Evolutionary conservation across 2,329 filamentous ascomycete genomes (phyloP), one percentile per base, ranked within the genome.

Genomic region (Pyricularia grisea): DNA sequence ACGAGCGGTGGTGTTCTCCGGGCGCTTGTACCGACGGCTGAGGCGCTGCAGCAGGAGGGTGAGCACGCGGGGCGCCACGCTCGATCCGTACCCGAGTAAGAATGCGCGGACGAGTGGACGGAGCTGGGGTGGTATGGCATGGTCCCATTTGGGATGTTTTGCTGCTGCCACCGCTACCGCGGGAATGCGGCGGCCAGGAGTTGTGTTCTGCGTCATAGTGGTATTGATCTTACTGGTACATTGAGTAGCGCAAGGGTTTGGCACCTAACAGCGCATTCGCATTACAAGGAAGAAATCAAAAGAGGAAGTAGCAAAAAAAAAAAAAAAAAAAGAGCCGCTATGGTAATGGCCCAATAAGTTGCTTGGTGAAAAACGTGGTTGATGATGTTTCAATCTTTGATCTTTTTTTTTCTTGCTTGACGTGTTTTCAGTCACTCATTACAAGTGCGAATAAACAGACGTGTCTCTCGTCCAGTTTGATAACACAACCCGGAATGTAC

Each of bases 41-140:
- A 84, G 74, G 73, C 84, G 80, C 71, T 85, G 82, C 68, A 88
- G 74, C 33, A 88, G 72, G 70, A 89, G 76, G 2, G 84, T 84
- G 71, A 88, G 74, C 27, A 89, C 76, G 70, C 86, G 81, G 14
- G 87, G 87, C 31, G 80, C 82, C 9, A 88, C 85, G 42, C 83
- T 81, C 67, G 86, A 88, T 23, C 83, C 83, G 78, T 89, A 90
- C 33, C 87, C 87, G 42, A 89, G 74, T 17, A 87, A 74, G 76
- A 88, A 90, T 65, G 88, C 87, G 70, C 86, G 83, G 68, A 88
- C 73, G 28, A 88, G 76, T 20, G 88, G 87, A 68, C 84, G 82
- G 36, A 89, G 77, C 60, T 81, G 71, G 14, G 83, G 79, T 33
- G 86, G 85, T 64, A 88, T 75, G 71, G 72, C 72, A 58, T 74